Evolutionary conservation across 768 basidiomycete genomes (phyloP).

Genomic region (Trametes maxima): DNA sequence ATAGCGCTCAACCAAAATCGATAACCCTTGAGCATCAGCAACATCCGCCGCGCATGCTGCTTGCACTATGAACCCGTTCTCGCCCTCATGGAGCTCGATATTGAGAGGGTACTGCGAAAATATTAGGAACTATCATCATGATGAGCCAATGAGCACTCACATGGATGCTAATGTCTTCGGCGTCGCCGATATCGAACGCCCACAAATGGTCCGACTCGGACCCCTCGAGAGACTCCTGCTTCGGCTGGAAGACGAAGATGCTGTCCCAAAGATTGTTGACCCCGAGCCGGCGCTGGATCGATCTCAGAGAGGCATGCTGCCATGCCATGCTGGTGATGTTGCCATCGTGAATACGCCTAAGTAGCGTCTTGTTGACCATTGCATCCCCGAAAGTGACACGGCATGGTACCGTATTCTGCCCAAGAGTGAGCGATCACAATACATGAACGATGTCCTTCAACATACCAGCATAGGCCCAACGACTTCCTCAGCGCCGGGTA

Average conservation of each 20-base stretch:
- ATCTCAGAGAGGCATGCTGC: conserved; percentile 50
- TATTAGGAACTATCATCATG: neutral
- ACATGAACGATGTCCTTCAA: neutral
- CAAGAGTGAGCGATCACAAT: neutral
- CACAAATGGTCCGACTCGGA: conserved; percentile 20
- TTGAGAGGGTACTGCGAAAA: conserved; percentile 46
- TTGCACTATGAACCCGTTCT: conserved; percentile 36
- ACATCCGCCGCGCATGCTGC: conserved; percentile 39
- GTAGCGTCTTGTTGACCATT: conserved; percentile 36
- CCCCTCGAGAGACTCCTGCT: conserved; percentile 11
- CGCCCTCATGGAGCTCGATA: conserved; percentile 41
- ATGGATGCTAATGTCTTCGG: conserved; percentile 30
- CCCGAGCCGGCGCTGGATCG: conserved; percentile 40
- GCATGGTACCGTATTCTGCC: conserved; percentile 49
- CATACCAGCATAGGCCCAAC: conserved; percentile 50
- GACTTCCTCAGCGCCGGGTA: conserved; percentile 44
- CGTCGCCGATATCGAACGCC: conserved; percentile 26
- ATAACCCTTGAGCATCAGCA: conserved; percentile 32
- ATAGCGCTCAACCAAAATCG: conserved; percentile 20
- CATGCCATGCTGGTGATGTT: conserved; percentile 44
- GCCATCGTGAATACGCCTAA: conserved; percentile 39
- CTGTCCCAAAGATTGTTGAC: conserved; percentile 42
- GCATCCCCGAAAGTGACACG: conserved; percentile 37
- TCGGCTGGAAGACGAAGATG: conserved; percentile 48
- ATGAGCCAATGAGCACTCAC: conserved; percentile 31